Evolutionary conservation across 805 yeast species (phyloP).

Genomic region (Metschnikowia hibisci): DNA sequence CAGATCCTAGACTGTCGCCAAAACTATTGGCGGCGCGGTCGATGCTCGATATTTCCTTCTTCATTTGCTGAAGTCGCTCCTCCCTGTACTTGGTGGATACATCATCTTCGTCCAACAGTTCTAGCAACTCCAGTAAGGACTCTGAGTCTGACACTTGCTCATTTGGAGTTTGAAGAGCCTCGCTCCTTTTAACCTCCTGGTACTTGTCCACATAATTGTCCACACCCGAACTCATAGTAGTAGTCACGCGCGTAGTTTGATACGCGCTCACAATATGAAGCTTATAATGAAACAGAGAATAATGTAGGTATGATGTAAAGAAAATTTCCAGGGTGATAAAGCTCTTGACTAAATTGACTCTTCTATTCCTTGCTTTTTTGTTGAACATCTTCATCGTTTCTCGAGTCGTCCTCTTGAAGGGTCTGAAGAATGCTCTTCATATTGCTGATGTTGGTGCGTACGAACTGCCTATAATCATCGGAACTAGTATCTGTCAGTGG

Average conservation of each 20-base stretch:
- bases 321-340: no score
- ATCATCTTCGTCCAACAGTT: constrained; percentile 44
- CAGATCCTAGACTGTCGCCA: constrained; percentile 33
- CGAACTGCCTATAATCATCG: constrained; percentile 15
- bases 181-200: constrained; percentile 37
- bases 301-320: no score
- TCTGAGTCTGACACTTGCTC: constrained; percentile 37
- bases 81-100: constrained; percentile 54
- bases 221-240: constrained; percentile 31
- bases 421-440: constrained; percentile 17
- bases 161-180: constrained; percentile 17
- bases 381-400: no score
- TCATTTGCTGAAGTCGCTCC: constrained; percentile 55
- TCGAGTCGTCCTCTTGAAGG: constrained; percentile 5
- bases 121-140: constrained; percentile 38
- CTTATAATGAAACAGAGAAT: no score
- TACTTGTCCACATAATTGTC: constrained; percentile 40
- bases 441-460: constrained; percentile 17
- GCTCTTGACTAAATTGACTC: no score
- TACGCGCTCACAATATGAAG: constrained; percentile 1
- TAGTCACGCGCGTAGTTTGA: not conserved
- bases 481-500: not conserved
- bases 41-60: constrained; percentile 38
- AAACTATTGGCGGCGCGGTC: constrained; percentile 22
- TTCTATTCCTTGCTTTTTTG: no score